phyloP scores from a whole-genome alignment of 352 stramenopile species.

The Elongisporangium anandrum region DNA sequence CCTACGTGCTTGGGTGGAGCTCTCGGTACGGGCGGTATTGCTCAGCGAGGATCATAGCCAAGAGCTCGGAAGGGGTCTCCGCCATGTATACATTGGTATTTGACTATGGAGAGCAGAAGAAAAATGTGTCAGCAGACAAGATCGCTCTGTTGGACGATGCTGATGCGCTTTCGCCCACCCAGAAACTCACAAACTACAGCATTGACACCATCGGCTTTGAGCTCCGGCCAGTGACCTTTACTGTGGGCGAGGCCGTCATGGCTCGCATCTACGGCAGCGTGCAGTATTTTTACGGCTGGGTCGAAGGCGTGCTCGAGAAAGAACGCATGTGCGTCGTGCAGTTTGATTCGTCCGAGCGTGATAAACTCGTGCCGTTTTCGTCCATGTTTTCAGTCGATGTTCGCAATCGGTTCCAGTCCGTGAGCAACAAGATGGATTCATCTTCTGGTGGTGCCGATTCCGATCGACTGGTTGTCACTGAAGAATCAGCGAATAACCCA shows the following conservation, averaged over 20 bases:
- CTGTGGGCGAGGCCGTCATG: conserved; percentile 56
- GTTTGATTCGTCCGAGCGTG: conserved; percentile 68
- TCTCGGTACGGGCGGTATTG: conserved; percentile 68
- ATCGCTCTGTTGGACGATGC: conserved; percentile 48
- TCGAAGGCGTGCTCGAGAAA: conserved; percentile 54
- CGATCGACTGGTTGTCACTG: not conserved
- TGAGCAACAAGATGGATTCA: conserved; percentile 31
- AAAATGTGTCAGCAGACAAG: conserved; percentile 41
- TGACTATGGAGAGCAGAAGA: conserved; percentile 64
- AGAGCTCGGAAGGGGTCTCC: conserved; percentile 16
- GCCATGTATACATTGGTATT: conserved; percentile 56
- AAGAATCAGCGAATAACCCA: not conserved
- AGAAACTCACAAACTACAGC: conserved; percentile 73
- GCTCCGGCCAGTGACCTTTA: conserved; percentile 44
- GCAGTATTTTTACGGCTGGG: conserved; percentile 53
- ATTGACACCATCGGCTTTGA: conserved; percentile 79
- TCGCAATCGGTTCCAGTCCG: conserved; percentile 33
- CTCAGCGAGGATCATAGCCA: conserved; percentile 39
- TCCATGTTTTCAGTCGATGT: conserved; percentile 64
- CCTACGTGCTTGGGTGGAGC: conserved; percentile 72
- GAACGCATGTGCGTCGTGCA: conserved; percentile 54
- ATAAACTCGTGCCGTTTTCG: conserved; percentile 57
- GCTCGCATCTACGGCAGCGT: conserved; percentile 47
- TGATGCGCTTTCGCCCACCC: conserved; percentile 45
- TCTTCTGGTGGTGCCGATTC: conserved; percentile 23